Evolutionary conservation across 371 early-diverging fungal genomes (phyloP).

Genomic region (Mucor mucedo): DNA sequence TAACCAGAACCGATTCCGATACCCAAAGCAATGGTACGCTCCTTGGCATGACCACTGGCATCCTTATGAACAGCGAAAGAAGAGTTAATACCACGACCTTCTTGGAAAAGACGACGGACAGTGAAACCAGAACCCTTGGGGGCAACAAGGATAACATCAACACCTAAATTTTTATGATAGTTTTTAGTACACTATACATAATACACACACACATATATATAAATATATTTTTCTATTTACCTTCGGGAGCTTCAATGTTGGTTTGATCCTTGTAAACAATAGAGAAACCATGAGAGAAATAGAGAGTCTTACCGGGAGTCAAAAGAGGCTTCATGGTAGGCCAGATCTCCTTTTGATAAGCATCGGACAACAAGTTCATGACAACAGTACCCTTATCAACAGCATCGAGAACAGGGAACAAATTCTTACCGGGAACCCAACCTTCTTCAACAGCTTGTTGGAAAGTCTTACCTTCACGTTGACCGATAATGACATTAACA

Average conservation of each 20-base stretch:
- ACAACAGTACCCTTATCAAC: slow-evolving; percentile 89
- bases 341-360: slow-evolving; percentile 95
- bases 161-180: slow-evolving; percentile 37
- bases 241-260: slow-evolving; percentile 85
- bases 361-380: slow-evolving; percentile 96
- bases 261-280: slow-evolving; percentile 94
- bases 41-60: slow-evolving; percentile 90
- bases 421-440: slow-evolving; percentile 95
- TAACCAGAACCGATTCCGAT: slow-evolving; percentile 96
- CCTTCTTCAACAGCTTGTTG: slow-evolving; percentile 94
- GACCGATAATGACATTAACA: slow-evolving; percentile 94
- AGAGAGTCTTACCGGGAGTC: slow-evolving; percentile 96
- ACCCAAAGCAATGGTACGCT: slow-evolving; percentile 92
- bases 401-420: slow-evolving; percentile 94
- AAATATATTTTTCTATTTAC: not conserved
- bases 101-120: slow-evolving; percentile 94
- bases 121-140: slow-evolving; percentile 97
- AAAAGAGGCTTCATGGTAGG: slow-evolving; percentile 85
- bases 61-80: slow-evolving; percentile 96
- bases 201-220: too few species aligned
- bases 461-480: slow-evolving; percentile 93
- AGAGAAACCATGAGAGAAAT: slow-evolving; percentile 98
- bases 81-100: slow-evolving; percentile 97
- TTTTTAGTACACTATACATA: not conserved
- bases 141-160: slow-evolving; percentile 96